Evolutionary conservation across 345 rosid genomes (phyloP).

Genomic region (Eucalyptus pauciflora): DNA sequence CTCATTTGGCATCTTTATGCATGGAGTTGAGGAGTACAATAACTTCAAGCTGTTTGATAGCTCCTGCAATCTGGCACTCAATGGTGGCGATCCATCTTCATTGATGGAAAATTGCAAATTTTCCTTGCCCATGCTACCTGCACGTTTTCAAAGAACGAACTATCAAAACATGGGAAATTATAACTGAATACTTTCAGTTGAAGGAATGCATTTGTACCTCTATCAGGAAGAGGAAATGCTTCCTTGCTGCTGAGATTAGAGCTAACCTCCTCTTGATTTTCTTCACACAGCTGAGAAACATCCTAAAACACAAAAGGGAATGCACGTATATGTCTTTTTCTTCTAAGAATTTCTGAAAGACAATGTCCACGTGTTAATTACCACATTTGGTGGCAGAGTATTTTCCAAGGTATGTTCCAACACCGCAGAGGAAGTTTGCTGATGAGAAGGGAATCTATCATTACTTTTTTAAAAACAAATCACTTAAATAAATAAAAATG

Average conservation of each 20-base stretch:
- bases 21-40: constrained; percentile 23
- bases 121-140: constrained; percentile 23
- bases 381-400: not conserved
- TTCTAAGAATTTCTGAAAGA: not conserved
- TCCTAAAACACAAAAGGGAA: not conserved
- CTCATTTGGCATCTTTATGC: constrained; percentile 3
- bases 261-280: constrained; percentile 4
- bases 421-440: not conserved
- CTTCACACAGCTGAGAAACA: not conserved
- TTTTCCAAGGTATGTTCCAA: not conserved
- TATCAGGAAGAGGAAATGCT: constrained; percentile 2
- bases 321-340: not conserved
- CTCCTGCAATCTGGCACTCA: constrained; percentile 38
- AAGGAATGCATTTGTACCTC: constrained; percentile 14
- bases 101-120: constrained; percentile 15
- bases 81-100: constrained; percentile 34
- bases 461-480: not conserved
- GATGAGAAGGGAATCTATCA: not conserved
- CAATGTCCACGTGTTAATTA: not conserved
- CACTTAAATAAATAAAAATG: not conserved
- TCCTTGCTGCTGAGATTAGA: not conserved
- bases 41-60: constrained; percentile 43
- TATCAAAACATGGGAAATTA: not conserved
- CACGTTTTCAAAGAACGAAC: not conserved
- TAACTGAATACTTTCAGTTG: not conserved